Conservation (phyloP, 768 basidiomycete species). For the Lentinula guzmanii region DNA sequence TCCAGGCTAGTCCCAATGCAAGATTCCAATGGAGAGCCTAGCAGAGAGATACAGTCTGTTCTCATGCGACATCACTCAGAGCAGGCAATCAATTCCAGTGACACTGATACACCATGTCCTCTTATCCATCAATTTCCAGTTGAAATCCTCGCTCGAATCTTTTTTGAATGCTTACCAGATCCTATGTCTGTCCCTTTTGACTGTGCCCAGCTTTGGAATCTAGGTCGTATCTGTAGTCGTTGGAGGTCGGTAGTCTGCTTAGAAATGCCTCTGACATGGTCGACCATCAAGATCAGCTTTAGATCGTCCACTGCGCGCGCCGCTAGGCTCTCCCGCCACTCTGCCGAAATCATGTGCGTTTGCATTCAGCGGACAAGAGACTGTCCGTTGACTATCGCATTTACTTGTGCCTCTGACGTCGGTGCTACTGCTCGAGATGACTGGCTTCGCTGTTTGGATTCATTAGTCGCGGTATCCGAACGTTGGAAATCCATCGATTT, state of each 20-base stretch:
- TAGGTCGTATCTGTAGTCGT: neutral
- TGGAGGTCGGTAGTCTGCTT: neutral
- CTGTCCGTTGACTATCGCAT: neutral
- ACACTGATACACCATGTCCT: neutral
- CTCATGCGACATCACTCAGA: too few relatives aligned
- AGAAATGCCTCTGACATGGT: neutral
- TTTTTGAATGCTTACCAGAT: neutral
- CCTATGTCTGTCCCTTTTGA: neutral
- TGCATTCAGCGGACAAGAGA: neutral
- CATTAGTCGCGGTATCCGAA: neutral
- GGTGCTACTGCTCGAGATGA: neutral
- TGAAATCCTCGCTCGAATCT: neutral
- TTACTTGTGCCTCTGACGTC: neutral
- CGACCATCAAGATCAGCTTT: neutral
- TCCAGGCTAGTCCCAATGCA: too few relatives aligned
- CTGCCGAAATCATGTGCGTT: neutral
- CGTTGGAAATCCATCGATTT: neutral
- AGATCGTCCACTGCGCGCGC: neutral
- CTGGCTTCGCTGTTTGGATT: neutral
- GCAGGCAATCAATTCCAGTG: neutral
- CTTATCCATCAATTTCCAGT: neutral
- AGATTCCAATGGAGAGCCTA: too few relatives aligned
- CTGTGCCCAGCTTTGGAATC: neutral
- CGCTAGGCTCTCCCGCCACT: neutral
- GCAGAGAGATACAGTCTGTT: too few relatives aligned